phyloP scores from a whole-genome alignment of 1,284 basidiomycete species.

The Apiotrichum laibachii region DNA sequence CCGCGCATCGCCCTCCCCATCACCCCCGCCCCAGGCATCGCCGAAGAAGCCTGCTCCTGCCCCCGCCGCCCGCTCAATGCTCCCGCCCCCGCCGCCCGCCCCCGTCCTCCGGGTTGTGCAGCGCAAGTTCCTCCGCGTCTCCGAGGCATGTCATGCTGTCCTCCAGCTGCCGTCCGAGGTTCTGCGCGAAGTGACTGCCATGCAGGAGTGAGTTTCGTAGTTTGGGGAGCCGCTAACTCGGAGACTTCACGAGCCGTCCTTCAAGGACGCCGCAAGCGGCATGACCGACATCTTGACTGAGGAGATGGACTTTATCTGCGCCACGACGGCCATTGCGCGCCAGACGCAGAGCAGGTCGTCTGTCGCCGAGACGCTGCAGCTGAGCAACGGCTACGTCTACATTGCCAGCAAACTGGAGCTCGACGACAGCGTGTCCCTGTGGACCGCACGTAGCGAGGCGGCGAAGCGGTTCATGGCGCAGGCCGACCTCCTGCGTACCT shows the following conservation, averaged over 20 bases:
- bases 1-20: neutral
- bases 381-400: slow-evolving; percentile 81
- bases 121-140: slow-evolving; percentile 31
- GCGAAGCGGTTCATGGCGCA: slow-evolving; percentile 57
- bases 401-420: slow-evolving; percentile 54
- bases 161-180: slow-evolving; percentile 56
- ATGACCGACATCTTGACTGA: slow-evolving; percentile 9
- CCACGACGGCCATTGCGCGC: slow-evolving; percentile 73
- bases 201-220: neutral
- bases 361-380: slow-evolving; percentile 67
- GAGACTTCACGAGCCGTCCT: neutral
- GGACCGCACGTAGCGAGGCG: slow-evolving; percentile 55
- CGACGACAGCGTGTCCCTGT: slow-evolving; percentile 50
- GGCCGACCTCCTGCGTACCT: slow-evolving; percentile 65
- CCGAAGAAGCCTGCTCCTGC: neutral
- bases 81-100: neutral
- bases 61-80: neutral
- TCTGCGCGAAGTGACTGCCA: neutral
- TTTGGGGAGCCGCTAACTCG: neutral
- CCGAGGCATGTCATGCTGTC: slow-evolving; percentile 54
- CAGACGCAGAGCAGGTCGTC: slow-evolving; percentile 58
- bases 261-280: neutral
- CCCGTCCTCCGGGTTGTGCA: neutral
- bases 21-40: neutral
- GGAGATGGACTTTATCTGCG: slow-evolving; percentile 14